Evolutionary conservation across 805 yeast genomes (phyloP).

Genomic region (Pichia phayaonensis): DNA sequence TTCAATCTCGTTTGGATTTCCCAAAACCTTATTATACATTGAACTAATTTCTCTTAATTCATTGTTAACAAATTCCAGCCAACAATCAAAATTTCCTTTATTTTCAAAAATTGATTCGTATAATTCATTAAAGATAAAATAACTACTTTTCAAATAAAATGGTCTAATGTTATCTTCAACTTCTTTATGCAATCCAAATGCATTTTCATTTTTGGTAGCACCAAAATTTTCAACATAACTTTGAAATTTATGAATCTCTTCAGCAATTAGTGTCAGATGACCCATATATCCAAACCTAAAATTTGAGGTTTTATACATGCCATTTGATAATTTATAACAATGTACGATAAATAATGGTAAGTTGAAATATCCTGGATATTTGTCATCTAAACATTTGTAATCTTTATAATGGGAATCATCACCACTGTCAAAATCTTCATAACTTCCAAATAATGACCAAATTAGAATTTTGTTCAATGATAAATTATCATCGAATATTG

Average conservation of each 20-base stretch:
- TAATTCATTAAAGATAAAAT: constrained; percentile 26
- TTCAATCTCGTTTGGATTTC: constrained; percentile 33
- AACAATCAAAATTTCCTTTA: constrained; percentile 21
- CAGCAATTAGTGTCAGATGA: constrained; percentile 48
- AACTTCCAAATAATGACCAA: constrained; percentile 29
- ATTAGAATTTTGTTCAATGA: constrained; percentile 29
- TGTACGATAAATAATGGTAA: constrained; percentile 24
- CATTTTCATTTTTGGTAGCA: constrained; percentile 27
- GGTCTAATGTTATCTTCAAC: constrained; percentile 21
- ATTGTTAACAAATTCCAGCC: constrained; percentile 46
- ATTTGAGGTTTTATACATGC: constrained; percentile 27
- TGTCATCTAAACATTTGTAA: constrained; percentile 12
- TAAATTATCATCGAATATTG: constrained; percentile 26
- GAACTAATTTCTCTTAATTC: constrained; percentile 45
- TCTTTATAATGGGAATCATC: constrained; percentile 3
- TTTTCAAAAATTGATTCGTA: constrained; percentile 24
- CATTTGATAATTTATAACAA: constrained; percentile 24
- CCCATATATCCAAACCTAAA: constrained; percentile 55
- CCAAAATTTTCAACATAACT: constrained; percentile 30
- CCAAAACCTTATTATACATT: constrained; percentile 49
- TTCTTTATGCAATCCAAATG: constrained; percentile 23
- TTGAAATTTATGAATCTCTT: constrained; percentile 50
- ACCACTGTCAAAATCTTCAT: constrained; percentile 16
- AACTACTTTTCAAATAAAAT: constrained; percentile 26
- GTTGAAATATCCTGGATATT: constrained; percentile 27